Conservation (phyloP, 2,329 filamentous ascomycete genomes). For the Pestalotiopsis sp. region DNA sequence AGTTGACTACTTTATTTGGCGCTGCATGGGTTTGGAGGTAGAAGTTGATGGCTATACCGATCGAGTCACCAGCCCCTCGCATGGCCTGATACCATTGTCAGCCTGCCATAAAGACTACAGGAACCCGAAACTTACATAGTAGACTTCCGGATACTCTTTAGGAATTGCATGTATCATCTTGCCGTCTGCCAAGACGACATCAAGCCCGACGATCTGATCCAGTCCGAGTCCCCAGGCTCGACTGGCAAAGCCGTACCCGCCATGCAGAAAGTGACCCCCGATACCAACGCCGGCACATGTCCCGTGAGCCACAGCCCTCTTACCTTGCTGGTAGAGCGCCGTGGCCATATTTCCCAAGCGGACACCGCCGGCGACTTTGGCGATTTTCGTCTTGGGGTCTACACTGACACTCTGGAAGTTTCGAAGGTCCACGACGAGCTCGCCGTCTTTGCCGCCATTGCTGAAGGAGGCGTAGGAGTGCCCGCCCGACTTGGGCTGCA, state of each 20-base stretch:
- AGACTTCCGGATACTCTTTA: constrained; percentile 25
- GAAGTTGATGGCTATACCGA: constrained; percentile 41
- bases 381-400: constrained; percentile 22
- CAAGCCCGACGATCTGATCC: constrained; percentile 50
- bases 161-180: constrained; percentile 18
- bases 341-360: constrained; percentile 46
- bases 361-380: constrained; percentile 41
- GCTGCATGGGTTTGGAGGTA: constrained; percentile 34
- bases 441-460: constrained; percentile 35
- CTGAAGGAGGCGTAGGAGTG: constrained; percentile 53
- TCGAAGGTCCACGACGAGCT: constrained; percentile 38
- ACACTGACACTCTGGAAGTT: constrained; percentile 28
- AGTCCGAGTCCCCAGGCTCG: constrained; percentile 54
- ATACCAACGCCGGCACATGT: constrained; percentile 48
- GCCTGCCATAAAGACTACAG: not conserved
- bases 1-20: constrained; percentile 39
- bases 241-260: constrained; percentile 45
- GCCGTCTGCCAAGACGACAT: constrained; percentile 45
- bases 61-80: constrained; percentile 42
- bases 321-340: constrained; percentile 35
- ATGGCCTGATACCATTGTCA: constrained; percentile 31
- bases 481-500: constrained; percentile 51
- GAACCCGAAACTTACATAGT: constrained; percentile 26
- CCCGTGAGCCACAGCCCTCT: constrained; percentile 44
- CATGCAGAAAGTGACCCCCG: constrained; percentile 49